A percentile compares a stretch with the other conserved stretches of the same genome.
phyloP scores from a whole-genome alignment of 257 asterid genomes.

The Rhazya stricta region DNA sequence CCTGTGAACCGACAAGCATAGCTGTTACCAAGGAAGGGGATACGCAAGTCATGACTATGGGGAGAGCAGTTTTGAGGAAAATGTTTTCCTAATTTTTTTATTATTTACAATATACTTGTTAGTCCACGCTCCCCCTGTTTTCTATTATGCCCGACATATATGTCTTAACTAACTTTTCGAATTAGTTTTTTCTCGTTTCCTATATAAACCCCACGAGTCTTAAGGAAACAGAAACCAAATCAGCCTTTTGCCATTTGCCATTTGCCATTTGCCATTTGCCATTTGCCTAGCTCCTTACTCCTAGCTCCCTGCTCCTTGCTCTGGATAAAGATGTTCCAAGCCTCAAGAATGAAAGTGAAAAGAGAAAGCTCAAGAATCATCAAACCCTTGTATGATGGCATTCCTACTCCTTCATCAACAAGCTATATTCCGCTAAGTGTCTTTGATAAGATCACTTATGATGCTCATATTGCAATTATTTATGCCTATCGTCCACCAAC shows the following conservation, averaged over 20 bases:
- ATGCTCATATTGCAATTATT: constrained; percentile 66
- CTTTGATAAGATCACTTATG: constrained; percentile 61
- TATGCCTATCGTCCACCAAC: constrained; percentile 78
- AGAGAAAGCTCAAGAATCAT: constrained; percentile 53
- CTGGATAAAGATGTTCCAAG: constrained; percentile 7
- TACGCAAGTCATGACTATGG: no score
- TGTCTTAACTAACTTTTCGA: neutral
- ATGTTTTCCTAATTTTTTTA: no score
- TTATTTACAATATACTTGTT: no score
- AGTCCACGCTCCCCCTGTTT: no score
- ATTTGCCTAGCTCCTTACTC: no score
- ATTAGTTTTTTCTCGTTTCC: neutral
- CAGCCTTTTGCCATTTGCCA: neutral
- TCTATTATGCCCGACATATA: no score
- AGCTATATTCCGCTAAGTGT: constrained; percentile 47
- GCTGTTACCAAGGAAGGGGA: no score
- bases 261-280: constrained; percentile 1
- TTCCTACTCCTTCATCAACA: constrained; percentile 30
- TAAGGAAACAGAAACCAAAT: constrained; percentile 5
- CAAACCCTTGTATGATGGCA: constrained; percentile 55
- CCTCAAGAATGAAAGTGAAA: constrained; percentile 41
- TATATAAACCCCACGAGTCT: constrained; percentile 12
- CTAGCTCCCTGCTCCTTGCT: no score
- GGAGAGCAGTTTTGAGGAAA: no score
- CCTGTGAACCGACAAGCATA: no score